A percentile compares a stretch with the other conserved stretches of the same genome.
Conservation (phyloP, 2,329 filamentous ascomycete genomes). For the Fusarium kyushuense region DNA sequence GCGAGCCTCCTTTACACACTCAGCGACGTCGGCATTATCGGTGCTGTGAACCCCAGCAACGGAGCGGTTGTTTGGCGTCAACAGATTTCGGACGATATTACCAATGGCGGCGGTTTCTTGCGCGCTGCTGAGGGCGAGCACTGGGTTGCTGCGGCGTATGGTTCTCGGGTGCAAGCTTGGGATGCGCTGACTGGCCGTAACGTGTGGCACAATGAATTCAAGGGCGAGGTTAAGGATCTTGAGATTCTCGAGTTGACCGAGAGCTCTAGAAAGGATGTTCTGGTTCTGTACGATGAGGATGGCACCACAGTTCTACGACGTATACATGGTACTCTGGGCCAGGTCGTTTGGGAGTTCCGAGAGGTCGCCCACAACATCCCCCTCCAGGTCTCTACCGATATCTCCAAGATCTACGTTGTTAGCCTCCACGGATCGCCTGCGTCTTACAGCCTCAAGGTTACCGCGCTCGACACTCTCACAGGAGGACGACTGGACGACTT, state of each 20-base stretch:
- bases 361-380: slow-evolving; percentile 77
- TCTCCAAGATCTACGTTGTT: slow-evolving; percentile 79
- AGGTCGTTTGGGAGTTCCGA: slow-evolving; percentile 81
- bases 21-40: slow-evolving; percentile 84
- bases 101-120: slow-evolving; percentile 65
- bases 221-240: slow-evolving; percentile 72
- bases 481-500: slow-evolving; percentile 80
- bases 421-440: slow-evolving; percentile 77
- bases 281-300: slow-evolving; percentile 74
- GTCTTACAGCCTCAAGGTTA: slow-evolving; percentile 81
- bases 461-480: slow-evolving; percentile 76
- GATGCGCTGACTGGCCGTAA: slow-evolving; percentile 83
- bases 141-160: slow-evolving; percentile 79
- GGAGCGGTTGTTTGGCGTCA: slow-evolving; percentile 91
- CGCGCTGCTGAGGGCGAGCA: slow-evolving; percentile 83
- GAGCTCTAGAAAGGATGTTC: slow-evolving; percentile 73
- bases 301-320: slow-evolving; percentile 72
- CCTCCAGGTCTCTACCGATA: slow-evolving; percentile 79
- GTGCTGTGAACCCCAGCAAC: slow-evolving; percentile 88
- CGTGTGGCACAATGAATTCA: slow-evolving; percentile 76
- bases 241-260: slow-evolving; percentile 82
- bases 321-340: slow-evolving; percentile 78
- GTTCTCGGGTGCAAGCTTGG: slow-evolving; percentile 80
- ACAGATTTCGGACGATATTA: slow-evolving; percentile 67
- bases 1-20: slow-evolving; percentile 92